Conservation (phyloP, 768 basidiomycete genomes). For the Kondoa subrosea region DNA sequence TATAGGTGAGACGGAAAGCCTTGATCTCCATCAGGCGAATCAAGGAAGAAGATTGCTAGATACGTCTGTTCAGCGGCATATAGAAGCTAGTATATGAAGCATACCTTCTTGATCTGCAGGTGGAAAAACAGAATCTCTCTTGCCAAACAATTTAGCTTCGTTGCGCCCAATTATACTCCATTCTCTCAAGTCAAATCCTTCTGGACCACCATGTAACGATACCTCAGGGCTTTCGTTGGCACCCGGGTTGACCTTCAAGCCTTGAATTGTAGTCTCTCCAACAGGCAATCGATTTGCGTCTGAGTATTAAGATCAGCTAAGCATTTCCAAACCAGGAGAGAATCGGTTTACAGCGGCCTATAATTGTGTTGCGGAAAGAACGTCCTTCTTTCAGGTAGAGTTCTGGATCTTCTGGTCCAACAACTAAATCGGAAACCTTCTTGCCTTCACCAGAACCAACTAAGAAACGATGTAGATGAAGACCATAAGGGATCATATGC, state of each 20-base stretch:
- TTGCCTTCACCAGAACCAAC: not conserved
- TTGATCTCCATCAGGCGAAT: slow-evolving; percentile 1
- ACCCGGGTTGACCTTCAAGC: not conserved
- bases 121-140: not conserved
- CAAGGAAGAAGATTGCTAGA: not conserved
- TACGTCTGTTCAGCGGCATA: not conserved
- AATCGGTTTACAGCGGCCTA: not conserved
- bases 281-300: slow-evolving; percentile 3
- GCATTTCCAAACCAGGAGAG: not conserved
- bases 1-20: not conserved
- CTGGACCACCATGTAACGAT: not conserved
- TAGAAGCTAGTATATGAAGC: not conserved
- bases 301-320: not conserved
- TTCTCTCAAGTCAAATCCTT: not conserved
- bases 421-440: not conserved
- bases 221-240: not conserved
- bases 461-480: not conserved
- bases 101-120: not conserved
- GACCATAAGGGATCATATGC: not conserved
- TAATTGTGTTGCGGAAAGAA: not conserved
- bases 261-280: not conserved
- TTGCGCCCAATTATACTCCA: not conserved
- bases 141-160: not conserved
- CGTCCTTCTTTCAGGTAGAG: not conserved
- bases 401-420: slow-evolving; percentile 2